Base-by-base conservation (phyloP, 495 filamentous ascomycete species). In the Penicillium chermesinum region DNA sequence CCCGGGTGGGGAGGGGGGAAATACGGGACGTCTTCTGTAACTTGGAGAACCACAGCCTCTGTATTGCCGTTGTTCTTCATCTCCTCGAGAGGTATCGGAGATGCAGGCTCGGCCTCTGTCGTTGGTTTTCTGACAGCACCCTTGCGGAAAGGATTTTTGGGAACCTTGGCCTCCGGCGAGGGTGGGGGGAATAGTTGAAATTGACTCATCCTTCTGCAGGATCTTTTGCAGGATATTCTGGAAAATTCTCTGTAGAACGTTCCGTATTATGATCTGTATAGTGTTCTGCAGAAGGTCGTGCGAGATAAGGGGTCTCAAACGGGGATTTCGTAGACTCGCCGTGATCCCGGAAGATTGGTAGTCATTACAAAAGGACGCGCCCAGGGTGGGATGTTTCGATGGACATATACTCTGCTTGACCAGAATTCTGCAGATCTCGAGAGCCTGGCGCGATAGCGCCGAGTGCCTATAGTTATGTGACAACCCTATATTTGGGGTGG, bases 141-240 rank as follows among this genome's bases (percentile, higher is more conserved):
- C 48, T 53, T 63, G 20, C 56, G 62, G 53, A 67, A 69, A 5
- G 66, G 69, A 49, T 63, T 71, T 56, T 63, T 75, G 56, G 54
- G 59, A 44, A 46, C 62, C 55, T 58, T 71, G 13, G 53, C 54
- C 44, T 63, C 70, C 44, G 64, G 63, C 9, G 73, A 67, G 20
- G 72, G 70, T 15, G 79, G 64, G 32, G 79, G 79, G 41, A 82
- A 81, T 38, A 82, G 61, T 53, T 79, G 74, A 45, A 82, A 75
- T 47, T 72, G 69, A 52, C 55, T 71, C 67, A 70, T 71, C 19
- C 30, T 60, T 50, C 21, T 22, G 41, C 19, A n/a, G n/a, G n/a
- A n/a, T n/a, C 16, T 15, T 36, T 14, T 34, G 41, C 19, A 21
- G 9, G 19, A 20, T 15, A 34, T 18, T 45, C 12, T 52, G 15